Conservation (phyloP, 768 basidiomycete species). For the Neoboletus brunneissimus region DNA sequence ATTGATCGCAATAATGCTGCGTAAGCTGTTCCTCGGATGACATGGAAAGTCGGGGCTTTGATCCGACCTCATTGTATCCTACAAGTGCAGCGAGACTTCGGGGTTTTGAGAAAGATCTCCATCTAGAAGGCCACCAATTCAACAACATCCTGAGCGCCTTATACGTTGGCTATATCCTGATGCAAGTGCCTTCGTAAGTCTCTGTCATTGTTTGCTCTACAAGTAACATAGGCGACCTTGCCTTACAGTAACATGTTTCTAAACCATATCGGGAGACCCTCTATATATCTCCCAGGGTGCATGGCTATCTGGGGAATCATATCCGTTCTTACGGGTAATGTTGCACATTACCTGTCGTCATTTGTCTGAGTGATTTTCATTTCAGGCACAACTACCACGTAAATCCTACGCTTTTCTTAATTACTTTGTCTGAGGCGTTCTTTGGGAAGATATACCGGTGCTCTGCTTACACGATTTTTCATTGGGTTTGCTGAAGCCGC, state of each 20-base stretch:
- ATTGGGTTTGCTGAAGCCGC: conserved; percentile 74
- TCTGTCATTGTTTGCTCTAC: background rate
- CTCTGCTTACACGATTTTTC: conserved; percentile 67
- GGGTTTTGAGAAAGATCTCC: conserved; percentile 68
- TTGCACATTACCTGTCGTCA: background rate
- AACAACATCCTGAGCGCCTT: conserved; percentile 64
- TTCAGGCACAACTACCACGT: conserved; percentile 44
- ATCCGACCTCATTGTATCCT: background rate
- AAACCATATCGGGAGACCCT: conserved; percentile 64
- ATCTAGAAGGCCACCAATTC: conserved; percentile 60
- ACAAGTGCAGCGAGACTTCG: conserved; percentile 66
- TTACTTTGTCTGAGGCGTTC: conserved; percentile 1
- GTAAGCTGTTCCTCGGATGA: conserved; percentile 35
- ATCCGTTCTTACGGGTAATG: conserved; percentile 51
- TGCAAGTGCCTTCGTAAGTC: conserved; percentile 75
- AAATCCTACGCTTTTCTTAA: background rate
- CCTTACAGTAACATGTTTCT: conserved; percentile 63
- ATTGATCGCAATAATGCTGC: conserved; percentile 72
- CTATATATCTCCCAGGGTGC: conserved; percentile 60
- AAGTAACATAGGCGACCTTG: background rate
- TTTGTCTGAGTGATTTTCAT: background rate
- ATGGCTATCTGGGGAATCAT: conserved; percentile 73
- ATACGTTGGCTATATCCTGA: conserved; percentile 71
- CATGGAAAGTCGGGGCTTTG: background rate
- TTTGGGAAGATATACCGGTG: conserved; percentile 55